Percentiles rank a stretch among this genome's conserved stretches.
These are phyloP conservation scores for Amesomyces nigricolor DNA, from an alignment of 2,329 filamentous ascomycete genomes.

Conservation along the genomic window DNA sequence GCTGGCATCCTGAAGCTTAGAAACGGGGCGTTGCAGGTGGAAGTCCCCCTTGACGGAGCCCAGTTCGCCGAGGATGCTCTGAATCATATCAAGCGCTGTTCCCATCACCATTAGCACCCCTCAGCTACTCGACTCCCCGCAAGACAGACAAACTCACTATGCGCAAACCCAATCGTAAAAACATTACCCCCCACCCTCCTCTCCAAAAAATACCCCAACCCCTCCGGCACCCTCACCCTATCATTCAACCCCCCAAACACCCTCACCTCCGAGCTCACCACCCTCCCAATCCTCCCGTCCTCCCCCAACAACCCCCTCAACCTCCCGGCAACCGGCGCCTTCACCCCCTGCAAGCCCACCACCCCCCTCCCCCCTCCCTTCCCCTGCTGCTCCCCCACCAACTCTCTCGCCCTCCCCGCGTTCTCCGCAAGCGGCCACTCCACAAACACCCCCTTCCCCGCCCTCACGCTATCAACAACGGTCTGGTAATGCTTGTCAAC, in stretches of 20 bases:
- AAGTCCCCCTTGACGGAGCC: constrained; percentile 34
- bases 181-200: constrained; percentile 42
- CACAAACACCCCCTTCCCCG: constrained; percentile 49
- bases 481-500: constrained; percentile 48
- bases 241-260: constrained; percentile 34
- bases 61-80: constrained; percentile 41
- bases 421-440: constrained; percentile 55
- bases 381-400: constrained; percentile 38
- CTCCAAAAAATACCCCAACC: constrained; percentile 44
- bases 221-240: constrained; percentile 30
- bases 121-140: no score
- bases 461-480: constrained; percentile 41
- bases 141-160: constrained; percentile 39
- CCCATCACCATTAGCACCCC: constrained; percentile 18
- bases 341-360: constrained; percentile 47
- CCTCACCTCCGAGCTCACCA: constrained; percentile 46
- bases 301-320: constrained; percentile 39
- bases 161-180: constrained; percentile 39
- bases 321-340: constrained; percentile 40
- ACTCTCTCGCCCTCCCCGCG: constrained; percentile 35
- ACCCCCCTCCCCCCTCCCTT: constrained; percentile 33
- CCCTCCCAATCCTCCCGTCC: constrained; percentile 43
- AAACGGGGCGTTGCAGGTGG: constrained; percentile 40
- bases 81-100: constrained; percentile 42
- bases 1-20: constrained; percentile 34